Evolutionary conservation across 257 asterid genomes (phyloP).

Genomic region (Solanum pinnatisectum): DNA sequence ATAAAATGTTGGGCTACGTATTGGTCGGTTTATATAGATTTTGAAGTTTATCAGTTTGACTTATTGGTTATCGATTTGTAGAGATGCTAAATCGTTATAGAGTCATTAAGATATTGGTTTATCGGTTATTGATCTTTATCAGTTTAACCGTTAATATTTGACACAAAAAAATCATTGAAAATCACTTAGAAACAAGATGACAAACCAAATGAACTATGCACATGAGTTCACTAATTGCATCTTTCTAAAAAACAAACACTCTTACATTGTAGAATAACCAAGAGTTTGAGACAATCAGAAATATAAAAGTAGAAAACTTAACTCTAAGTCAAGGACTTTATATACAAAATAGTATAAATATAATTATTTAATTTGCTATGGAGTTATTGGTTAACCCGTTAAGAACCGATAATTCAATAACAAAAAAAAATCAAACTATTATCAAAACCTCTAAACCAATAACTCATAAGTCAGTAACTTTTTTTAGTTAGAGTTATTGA

Average conservation of each 20-base stretch:
- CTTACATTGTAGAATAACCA: not conserved
- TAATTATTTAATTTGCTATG: too few species aligned
- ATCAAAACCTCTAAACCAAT: not conserved
- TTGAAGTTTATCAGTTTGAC: too few species aligned
- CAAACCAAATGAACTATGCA: not conserved
- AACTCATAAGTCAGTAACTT: not conserved
- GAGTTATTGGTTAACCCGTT: too few species aligned
- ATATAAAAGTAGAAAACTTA: not conserved
- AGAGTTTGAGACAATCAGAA: not conserved
- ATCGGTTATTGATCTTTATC: too few species aligned
- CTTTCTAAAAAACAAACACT: not conserved
- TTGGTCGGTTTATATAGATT: fast-evolving
- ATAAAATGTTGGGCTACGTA: not conserved
- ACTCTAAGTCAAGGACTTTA: not conserved
- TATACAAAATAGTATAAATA: too few species aligned
- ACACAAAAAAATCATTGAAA: not conserved
- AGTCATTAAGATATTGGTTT: not conserved
- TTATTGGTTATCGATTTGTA: not conserved
- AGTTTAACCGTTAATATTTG: too few species aligned
- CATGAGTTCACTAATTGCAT: not conserved
- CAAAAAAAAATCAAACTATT: too few species aligned
- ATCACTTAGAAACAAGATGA: not conserved
- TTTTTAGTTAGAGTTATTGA: too few species aligned
- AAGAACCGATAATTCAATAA: too few species aligned
- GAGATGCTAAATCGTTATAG: not conserved